Conservation (phyloP, 73 alveolate species). For the Paramecium tetraurelia region DNA sequence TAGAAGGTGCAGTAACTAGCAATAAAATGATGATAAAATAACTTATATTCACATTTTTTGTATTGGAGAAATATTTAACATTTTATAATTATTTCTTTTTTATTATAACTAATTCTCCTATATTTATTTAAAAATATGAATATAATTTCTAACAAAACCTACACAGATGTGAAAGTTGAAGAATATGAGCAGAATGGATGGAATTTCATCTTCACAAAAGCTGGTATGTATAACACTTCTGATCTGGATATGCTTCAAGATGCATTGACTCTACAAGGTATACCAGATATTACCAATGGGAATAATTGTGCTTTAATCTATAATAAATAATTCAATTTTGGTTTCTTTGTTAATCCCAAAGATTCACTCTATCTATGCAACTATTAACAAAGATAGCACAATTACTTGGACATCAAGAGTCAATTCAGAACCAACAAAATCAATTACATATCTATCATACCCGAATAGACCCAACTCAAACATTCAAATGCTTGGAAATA, state of each 20-base stretch:
- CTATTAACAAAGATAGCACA: constrained; percentile 50
- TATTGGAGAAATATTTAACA: not conserved
- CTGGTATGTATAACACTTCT: constrained; percentile 52
- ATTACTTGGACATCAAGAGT: not conserved
- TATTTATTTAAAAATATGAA: not conserved
- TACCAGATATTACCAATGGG: constrained; percentile 64
- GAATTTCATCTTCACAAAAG: constrained; percentile 51
- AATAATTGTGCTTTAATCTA: constrained; percentile 48
- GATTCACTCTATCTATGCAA: constrained; percentile 59
- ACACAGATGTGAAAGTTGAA: constrained; percentile 19
- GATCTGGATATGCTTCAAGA: constrained; percentile 54
- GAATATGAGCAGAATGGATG: constrained; percentile 57
- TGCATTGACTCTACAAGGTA: constrained; percentile 52
- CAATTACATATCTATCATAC: constrained; percentile 73
- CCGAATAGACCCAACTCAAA: constrained; percentile 72
- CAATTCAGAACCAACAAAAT: constrained; percentile 59
- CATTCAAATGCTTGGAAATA: constrained; percentile 77
- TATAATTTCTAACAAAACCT: not conserved
- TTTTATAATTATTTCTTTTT: not conserved
- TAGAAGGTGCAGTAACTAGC: not conserved
- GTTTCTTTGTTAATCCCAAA: constrained; percentile 52
- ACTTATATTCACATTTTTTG: not conserved
- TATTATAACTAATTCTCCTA: not conserved
- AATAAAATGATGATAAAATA: not conserved
- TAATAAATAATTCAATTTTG: constrained; percentile 40